A percentile compares a stretch with the other conserved stretches of the same genome.
Conservation (phyloP, 495 filamentous ascomycete genomes). For the Massariosphaeria phaeospora region DNA sequence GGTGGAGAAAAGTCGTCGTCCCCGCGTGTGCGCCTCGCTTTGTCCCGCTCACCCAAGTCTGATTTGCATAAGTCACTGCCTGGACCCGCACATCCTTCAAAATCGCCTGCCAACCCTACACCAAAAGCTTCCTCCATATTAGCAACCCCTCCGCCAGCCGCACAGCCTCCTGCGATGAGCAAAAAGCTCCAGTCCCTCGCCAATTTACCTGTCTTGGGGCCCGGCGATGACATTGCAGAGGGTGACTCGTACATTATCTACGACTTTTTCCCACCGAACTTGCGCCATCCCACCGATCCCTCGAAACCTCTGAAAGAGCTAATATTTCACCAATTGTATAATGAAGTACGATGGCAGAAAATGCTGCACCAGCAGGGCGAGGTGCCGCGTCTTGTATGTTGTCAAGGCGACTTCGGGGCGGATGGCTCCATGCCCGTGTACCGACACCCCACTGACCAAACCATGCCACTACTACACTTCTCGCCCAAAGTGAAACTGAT, state of each 20-base stretch:
- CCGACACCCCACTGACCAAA: constrained; percentile 88
- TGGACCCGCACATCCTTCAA: neutral
- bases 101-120: constrained; percentile 13
- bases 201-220: constrained; percentile 35
- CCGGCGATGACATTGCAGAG: constrained; percentile 56
- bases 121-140: neutral
- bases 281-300: constrained; percentile 13
- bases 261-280: constrained; percentile 52
- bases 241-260: constrained; percentile 76
- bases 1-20: constrained; percentile 12
- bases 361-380: constrained; percentile 92
- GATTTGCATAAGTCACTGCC: constrained; percentile 3
- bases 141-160: neutral
- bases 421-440: constrained; percentile 87
- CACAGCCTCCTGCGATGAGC: neutral
- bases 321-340: constrained; percentile 64
- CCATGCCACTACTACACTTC: constrained; percentile 71
- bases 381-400: constrained; percentile 89
- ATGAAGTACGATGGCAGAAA: constrained; percentile 80
- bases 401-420: constrained; percentile 65
- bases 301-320: constrained; percentile 26
- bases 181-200: constrained; percentile 32
- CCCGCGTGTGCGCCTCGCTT: constrained; percentile 10
- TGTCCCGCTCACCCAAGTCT: constrained; percentile 13
- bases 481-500: constrained; percentile 65